Conservation (phyloP, 306 rosid genomes). For the Prunus padus region DNA sequence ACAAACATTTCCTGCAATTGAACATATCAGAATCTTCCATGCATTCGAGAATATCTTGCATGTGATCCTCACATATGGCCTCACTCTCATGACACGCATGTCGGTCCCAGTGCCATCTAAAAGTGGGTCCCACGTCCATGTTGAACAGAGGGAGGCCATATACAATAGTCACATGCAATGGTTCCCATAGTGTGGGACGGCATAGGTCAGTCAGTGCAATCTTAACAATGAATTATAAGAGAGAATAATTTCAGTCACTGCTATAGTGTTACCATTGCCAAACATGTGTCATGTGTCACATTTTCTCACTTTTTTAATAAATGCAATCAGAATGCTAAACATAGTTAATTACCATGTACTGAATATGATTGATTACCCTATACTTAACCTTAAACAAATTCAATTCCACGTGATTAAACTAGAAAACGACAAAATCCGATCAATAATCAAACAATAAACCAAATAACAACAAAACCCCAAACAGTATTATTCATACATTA, state of each 20-base stretch:
- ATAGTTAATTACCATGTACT: neutral
- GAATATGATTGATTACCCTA: neutral
- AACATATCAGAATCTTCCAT: neutral
- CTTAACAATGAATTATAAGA: neutral
- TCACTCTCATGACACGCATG: neutral
- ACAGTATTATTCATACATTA: neutral
- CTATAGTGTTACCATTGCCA: neutral
- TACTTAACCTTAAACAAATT: neutral
- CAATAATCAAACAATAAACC: neutral
- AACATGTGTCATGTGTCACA: neutral
- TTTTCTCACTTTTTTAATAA: no score
- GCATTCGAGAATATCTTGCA: neutral
- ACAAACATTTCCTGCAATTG: neutral
- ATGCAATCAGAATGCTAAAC: neutral
- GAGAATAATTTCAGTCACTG: neutral
- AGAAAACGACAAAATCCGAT: neutral
- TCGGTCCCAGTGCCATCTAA: no score
- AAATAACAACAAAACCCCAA: constrained; percentile 9
- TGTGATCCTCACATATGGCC: neutral
- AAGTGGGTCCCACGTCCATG: neutral
- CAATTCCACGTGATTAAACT: neutral
- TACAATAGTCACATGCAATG: neutral
- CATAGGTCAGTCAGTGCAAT: neutral
- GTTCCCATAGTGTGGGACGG: neutral
- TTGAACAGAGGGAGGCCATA: neutral